A percentile compares a stretch with the other conserved stretches of the same genome.
phyloP scores from a whole-genome alignment of 192 early-diverging fungal genomes.

The Jimgerdemannia lactiflua region DNA sequence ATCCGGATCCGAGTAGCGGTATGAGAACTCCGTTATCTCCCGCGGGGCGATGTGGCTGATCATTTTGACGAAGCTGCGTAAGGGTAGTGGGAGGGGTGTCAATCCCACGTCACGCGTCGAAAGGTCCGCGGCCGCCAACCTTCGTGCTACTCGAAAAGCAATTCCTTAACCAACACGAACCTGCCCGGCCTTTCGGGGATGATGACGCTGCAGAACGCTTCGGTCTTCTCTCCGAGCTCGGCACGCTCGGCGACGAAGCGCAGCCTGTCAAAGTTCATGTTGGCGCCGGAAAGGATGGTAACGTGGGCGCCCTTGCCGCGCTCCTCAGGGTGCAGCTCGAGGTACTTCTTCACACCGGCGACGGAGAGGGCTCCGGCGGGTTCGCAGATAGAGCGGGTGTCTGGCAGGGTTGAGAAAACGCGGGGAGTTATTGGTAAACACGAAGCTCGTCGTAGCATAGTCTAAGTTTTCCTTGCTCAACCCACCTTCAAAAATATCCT shows the following conservation, averaged over 20 bases:
- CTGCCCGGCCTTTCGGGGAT: constrained; percentile 91
- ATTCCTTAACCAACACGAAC: constrained; percentile 12
- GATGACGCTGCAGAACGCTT: constrained; percentile 88
- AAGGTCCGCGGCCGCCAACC: no score
- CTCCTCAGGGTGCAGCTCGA: constrained; percentile 38
- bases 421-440: background rate
- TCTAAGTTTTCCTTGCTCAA: background rate
- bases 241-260: constrained; percentile 97
- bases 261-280: constrained; percentile 99
- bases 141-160: no score
- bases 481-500: constrained; percentile 75
- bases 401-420: constrained; percentile 25
- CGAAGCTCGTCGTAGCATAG: background rate
- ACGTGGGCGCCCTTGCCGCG: constrained; percentile 56
- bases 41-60: constrained; percentile 83
- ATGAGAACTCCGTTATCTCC: constrained; percentile 90
- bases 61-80: constrained; percentile 66
- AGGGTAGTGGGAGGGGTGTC: background rate
- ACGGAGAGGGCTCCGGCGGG: constrained; percentile 91
- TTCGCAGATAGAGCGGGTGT: constrained; percentile 93
- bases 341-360: constrained; percentile 87
- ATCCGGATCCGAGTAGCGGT: constrained; percentile 70
- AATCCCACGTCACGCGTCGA: background rate
- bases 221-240: constrained; percentile 87
- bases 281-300: constrained; percentile 88